Percentiles rank a stretch among this genome's conserved stretches.
These are phyloP conservation scores for Kwoniella newhampshirensis DNA, from an alignment of 768 basidiomycete species.

Conservation along the genomic window DNA sequence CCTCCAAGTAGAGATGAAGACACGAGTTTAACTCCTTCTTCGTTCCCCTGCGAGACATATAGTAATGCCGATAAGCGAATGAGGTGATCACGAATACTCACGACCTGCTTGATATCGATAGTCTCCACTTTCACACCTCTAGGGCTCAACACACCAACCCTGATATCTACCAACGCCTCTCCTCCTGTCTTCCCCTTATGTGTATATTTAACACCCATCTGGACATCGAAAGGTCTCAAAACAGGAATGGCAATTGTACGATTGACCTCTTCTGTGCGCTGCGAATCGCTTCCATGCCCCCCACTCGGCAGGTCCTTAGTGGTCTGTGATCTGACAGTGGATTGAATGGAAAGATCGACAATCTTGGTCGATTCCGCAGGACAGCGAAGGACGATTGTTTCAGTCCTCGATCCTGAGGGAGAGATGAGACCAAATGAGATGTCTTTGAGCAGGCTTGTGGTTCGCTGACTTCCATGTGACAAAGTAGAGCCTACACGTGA, in stretches of 20 bases:
- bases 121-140: conserved; percentile 21
- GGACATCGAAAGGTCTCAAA: conserved; percentile 62
- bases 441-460: conserved; percentile 72
- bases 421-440: conserved; percentile 65
- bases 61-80: neutral
- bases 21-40: conserved; percentile 11
- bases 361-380: conserved; percentile 67
- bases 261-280: conserved; percentile 61
- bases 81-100: neutral
- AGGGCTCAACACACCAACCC: conserved; percentile 20
- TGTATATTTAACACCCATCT: conserved; percentile 61
- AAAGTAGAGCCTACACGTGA: conserved; percentile 55
- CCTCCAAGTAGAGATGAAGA: conserved; percentile 3
- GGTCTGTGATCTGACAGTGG: conserved; percentile 54
- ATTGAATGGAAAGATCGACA: conserved; percentile 78
- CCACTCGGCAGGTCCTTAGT: conserved; percentile 4
- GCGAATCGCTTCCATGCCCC: conserved; percentile 7
- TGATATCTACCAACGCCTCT: conserved; percentile 17
- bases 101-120: conserved; percentile 13
- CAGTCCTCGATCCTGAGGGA: conserved; percentile 62
- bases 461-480: conserved; percentile 63
- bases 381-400: conserved; percentile 66
- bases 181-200: conserved; percentile 2
- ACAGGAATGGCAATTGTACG: conserved; percentile 69
- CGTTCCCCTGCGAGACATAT: neutral